phyloP scores from a whole-genome alignment of 768 basidiomycete species.

The Psilocybe cubensis region DNA sequence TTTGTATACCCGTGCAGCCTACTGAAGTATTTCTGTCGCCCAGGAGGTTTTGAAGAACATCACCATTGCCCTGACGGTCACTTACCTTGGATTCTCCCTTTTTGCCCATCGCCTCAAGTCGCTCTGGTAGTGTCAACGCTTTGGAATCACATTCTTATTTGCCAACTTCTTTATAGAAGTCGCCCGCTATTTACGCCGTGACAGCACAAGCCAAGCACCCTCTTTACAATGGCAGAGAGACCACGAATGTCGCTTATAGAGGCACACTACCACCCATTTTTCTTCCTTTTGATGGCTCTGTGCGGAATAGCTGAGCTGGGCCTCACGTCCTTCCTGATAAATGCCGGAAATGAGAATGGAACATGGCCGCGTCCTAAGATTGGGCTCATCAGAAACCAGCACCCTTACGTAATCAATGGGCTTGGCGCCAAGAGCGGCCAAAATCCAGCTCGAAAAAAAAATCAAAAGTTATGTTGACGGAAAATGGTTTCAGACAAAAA shows the following conservation, averaged over 20 bases:
- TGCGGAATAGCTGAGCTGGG: conserved; percentile 75
- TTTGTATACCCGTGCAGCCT: neutral
- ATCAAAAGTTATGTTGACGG: too few relatives aligned
- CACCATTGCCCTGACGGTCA: neutral
- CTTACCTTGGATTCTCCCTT: neutral
- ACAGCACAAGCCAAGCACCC: neutral
- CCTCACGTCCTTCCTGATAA: conserved; percentile 74
- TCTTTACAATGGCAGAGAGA: neutral
- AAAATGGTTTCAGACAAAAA: too few relatives aligned
- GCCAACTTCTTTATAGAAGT: neutral
- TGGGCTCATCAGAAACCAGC: too few relatives aligned
- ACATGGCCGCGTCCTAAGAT: conserved; percentile 64
- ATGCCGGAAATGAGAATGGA: conserved; percentile 62
- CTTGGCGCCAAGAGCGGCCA: too few relatives aligned
- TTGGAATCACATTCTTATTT: neutral
- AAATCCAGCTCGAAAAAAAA: too few relatives aligned
- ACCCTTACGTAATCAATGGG: too few relatives aligned
- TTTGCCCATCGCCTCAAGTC: neutral
- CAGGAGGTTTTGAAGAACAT: neutral
- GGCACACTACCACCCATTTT: conserved; percentile 62
- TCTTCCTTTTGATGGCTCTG: conserved; percentile 67
- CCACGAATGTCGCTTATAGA: conserved; percentile 44
- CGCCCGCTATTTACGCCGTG: neutral
- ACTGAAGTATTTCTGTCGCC: conserved; percentile 11
- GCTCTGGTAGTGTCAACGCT: conserved; percentile 9